These are phyloP conservation scores for Trametes versicolor DNA, from an alignment of 1,284 basidiomycete genomes.

Conservation along the genomic window DNA sequence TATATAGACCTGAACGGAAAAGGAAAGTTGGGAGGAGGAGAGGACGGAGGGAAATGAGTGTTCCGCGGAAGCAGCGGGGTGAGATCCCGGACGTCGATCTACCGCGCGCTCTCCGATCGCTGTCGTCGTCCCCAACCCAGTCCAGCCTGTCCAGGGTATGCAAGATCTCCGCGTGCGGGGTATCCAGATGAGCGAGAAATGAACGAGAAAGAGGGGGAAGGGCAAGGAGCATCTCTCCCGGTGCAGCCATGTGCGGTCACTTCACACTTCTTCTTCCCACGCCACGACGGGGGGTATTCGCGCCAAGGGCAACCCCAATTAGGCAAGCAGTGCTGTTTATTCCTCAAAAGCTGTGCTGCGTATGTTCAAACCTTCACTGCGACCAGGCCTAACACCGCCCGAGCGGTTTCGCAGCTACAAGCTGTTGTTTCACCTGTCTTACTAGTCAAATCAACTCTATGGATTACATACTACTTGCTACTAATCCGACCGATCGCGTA, in stretches of 20 bases:
- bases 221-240: neutral
- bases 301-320: constrained; percentile 2
- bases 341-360: neutral
- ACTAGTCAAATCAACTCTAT: neutral
- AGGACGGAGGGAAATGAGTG: constrained; percentile 1
- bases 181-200: constrained; percentile 1
- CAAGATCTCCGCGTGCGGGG: constrained; percentile 6
- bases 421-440: neutral
- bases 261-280: constrained; percentile 1
- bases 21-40: constrained; percentile 10
- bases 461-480: neutral
- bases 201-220: neutral
- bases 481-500: neutral
- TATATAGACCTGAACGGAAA: constrained; percentile 1
- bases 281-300: neutral
- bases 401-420: neutral
- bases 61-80: constrained; percentile 8
- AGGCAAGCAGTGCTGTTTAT: constrained; percentile 9
- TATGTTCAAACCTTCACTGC: neutral
- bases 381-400: neutral
- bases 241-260: neutral
- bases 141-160: neutral
- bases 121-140: neutral
- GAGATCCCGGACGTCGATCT: constrained; percentile 7
- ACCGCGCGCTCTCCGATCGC: neutral